Evolutionary conservation across 2,329 filamentous ascomycete genomes (phyloP).

Genomic region (Cryphonectria radicalis): DNA sequence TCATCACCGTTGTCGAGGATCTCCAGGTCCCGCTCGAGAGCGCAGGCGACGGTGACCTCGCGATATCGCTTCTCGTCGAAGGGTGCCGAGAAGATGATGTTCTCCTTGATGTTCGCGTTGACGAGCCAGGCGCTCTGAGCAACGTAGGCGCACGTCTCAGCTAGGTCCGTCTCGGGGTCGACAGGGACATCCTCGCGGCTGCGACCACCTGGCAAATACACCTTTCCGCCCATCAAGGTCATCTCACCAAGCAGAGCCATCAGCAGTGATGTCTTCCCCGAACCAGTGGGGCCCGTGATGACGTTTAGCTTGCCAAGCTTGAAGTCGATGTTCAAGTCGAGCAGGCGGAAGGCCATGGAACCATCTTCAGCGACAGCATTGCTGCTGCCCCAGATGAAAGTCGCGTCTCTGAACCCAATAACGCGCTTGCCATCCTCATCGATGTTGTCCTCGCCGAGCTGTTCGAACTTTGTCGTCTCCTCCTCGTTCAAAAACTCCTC

Average conservation of each 20-base stretch:
- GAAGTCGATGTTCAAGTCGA: slow-evolving; percentile 84
- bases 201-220: slow-evolving; percentile 83
- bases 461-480: slow-evolving; percentile 93
- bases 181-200: slow-evolving; percentile 83
- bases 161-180: slow-evolving; percentile 82
- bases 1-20: slow-evolving; percentile 92
- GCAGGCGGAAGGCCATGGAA: slow-evolving; percentile 77
- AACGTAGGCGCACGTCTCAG: slow-evolving; percentile 93
- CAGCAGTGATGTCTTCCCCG: slow-evolving; percentile 91
- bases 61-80: slow-evolving; percentile 83
- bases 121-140: slow-evolving; percentile 97
- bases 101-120: slow-evolving; percentile 93
- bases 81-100: slow-evolving; percentile 86
- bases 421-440: slow-evolving; percentile 71
- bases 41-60: slow-evolving; percentile 88
- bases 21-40: slow-evolving; percentile 85
- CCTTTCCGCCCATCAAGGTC: slow-evolving; percentile 78
- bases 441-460: slow-evolving; percentile 72
- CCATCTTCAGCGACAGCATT: slow-evolving; percentile 64
- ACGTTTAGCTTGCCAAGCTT: slow-evolving; percentile 86
- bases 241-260: slow-evolving; percentile 98
- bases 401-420: slow-evolving; percentile 84
- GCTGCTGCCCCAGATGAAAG: slow-evolving; percentile 85
- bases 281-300: slow-evolving; percentile 89
- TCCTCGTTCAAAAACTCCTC: slow-evolving; percentile 92